Base-by-base conservation (phyloP, 1,284 basidiomycete species). In the Ustilago hordei region DNA sequence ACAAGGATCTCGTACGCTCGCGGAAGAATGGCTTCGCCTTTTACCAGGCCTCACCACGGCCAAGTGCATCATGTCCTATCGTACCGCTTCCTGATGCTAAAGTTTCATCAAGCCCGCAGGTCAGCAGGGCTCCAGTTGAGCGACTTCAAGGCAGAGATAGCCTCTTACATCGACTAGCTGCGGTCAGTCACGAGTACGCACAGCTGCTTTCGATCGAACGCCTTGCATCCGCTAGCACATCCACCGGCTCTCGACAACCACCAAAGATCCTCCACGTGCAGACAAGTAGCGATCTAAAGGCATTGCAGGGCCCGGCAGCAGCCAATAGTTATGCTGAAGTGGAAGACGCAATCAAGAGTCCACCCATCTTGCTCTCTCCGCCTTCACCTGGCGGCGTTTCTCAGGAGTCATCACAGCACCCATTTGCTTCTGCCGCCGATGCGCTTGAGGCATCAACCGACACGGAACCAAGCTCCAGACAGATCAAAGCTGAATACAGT, bases 1-100 rank as follows among this genome's bases (percentile, higher is more conserved):
- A 83, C 67, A 79, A 80, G 52, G 82, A 84, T 35, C 69, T 85
- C 17, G 59, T 66, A 0, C 70, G 82, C 34, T 78, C 81, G 6
- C 65, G 80, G 15, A 79, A 80, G 63, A 81, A 84, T 32, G 76
- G 74, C n/a, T 83, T 84, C 43, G 73, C 77, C 17, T 84, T 84
- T 60, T 84, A 81, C 43, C 81, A 77, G 41, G 69, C 69, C 12
- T 35, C 64, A 7, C 69, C 80, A 11, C 36, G 54, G 9, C 56
- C 79, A 11, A 72, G 68, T 41, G 34, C 52, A 12, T 69, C 65
- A 13, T 81, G 80, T 57, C 80, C 80, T 11, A 35, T 79, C 52
- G 69, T 74, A 3, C 69, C 69, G 0, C 17, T 66, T 0, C 66
- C 75, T 9, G 13, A 54, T 19, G n/a, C 43, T 7, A 8, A 11